phyloP scores from a whole-genome alignment of 2,329 filamentous ascomycete genomes.

The Xylaria arbuscula region DNA sequence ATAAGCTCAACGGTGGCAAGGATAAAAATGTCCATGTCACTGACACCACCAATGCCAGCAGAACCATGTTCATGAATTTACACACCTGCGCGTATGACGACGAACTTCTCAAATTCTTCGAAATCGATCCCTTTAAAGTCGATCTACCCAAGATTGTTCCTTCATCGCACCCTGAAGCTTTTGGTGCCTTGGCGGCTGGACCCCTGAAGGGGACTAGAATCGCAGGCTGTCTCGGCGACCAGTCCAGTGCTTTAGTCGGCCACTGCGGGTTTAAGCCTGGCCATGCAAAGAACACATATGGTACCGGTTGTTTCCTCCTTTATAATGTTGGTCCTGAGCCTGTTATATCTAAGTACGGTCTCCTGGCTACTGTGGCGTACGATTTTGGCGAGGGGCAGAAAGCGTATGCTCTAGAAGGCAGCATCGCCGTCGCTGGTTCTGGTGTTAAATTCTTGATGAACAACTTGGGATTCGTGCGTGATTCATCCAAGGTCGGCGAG shows the following conservation, averaged over 20 bases:
- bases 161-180: conserved; percentile 79
- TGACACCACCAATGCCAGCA: conserved; percentile 86
- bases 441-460: conserved; percentile 79
- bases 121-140: conserved; percentile 74
- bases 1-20: conserved; percentile 81
- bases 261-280: conserved; percentile 86
- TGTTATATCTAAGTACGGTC: conserved; percentile 83
- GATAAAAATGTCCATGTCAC: conserved; percentile 78
- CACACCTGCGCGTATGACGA: conserved; percentile 83
- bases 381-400: conserved; percentile 72
- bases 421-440: conserved; percentile 83
- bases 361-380: conserved; percentile 88
- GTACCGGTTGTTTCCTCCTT: conserved; percentile 88
- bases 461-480: conserved; percentile 70
- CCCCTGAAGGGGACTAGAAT: conserved; percentile 77
- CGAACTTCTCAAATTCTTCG: conserved; percentile 80
- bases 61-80: conserved; percentile 96
- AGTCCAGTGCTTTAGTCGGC: conserved; percentile 86
- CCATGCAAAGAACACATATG: conserved; percentile 90
- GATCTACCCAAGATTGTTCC: conserved; percentile 84
- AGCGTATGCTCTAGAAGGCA: conserved; percentile 85
- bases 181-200: conserved; percentile 74
- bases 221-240: conserved; percentile 87
- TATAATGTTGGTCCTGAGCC: conserved; percentile 90
- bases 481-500: conserved; percentile 61